Conservation (phyloP, 768 basidiomycete species). For the Tephrocybe rancida region DNA sequence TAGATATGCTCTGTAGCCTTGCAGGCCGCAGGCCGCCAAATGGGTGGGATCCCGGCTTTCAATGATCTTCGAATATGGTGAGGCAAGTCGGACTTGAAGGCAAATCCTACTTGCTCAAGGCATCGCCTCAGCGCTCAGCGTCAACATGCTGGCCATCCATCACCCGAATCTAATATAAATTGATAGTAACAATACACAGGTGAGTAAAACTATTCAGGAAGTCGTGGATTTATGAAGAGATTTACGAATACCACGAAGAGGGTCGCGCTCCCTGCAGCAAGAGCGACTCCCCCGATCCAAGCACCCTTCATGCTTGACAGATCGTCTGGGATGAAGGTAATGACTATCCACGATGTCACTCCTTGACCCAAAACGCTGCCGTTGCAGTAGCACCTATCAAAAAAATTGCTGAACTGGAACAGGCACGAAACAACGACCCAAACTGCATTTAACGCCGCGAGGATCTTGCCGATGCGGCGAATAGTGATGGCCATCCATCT, state of each 20-base stretch:
- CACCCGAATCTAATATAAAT: no score
- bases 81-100: no score
- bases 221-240: slow-evolving; percentile 25
- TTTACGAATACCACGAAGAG: slow-evolving; percentile 29
- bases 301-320: slow-evolving; percentile 25
- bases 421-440: slow-evolving; percentile 27
- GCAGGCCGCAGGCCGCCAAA: no score
- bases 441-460: slow-evolving; percentile 31
- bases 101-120: no score
- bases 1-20: no score
- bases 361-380: slow-evolving; percentile 31
- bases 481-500: slow-evolving; percentile 23
- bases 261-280: no score
- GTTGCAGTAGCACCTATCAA: slow-evolving; percentile 38
- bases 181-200: no score
- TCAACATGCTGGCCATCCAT: no score
- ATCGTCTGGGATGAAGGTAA: slow-evolving; percentile 21
- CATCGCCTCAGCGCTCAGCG: no score
- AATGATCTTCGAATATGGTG: no score
- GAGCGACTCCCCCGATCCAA: slow-evolving; percentile 32
- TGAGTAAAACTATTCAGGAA: no score
- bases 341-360: slow-evolving; percentile 28
- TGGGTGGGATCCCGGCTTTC: no score
- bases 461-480: slow-evolving; percentile 30
- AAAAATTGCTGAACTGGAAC: slow-evolving; percentile 23